Evolutionary conservation across 164 flowering plant genomes (phyloP).

Genomic region (Tinospora cordifolia): DNA sequence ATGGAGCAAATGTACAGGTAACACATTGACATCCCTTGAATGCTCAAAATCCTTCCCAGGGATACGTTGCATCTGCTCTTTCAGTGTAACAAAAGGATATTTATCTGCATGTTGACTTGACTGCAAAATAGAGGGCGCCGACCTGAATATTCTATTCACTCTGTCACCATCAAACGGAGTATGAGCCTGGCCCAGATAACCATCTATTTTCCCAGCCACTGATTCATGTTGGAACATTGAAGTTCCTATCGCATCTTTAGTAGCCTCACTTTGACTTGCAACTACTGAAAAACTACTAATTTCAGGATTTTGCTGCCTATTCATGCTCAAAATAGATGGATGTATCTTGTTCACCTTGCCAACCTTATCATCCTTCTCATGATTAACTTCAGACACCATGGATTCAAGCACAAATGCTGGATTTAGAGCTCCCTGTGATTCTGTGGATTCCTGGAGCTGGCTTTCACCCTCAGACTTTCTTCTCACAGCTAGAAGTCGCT

Average conservation of each 20-base stretch:
- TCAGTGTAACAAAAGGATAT: slow-evolving; percentile 20
- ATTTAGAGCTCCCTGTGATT: slow-evolving; percentile 26
- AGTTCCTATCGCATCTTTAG: slow-evolving; percentile 25
- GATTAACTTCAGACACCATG: slow-evolving; percentile 23
- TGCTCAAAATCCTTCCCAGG: slow-evolving; percentile 31
- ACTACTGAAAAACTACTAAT: slow-evolving; percentile 34
- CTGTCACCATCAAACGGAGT: slow-evolving; percentile 21
- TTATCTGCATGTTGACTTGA: slow-evolving; percentile 28
- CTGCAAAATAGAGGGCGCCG: slow-evolving; percentile 17
- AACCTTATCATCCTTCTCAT: slow-evolving; percentile 29
- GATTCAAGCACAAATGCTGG: slow-evolving; percentile 20
- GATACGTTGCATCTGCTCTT: slow-evolving; percentile 37
- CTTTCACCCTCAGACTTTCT: slow-evolving; percentile 37
- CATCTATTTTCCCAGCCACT: slow-evolving; percentile 29
- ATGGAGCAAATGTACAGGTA: slow-evolving; percentile 21
- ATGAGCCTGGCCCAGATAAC: slow-evolving; percentile 27
- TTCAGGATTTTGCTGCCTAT: slow-evolving; percentile 41
- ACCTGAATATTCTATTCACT: slow-evolving; percentile 11
- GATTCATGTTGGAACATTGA: slow-evolving; percentile 28
- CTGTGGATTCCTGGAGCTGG: slow-evolving; percentile 32
- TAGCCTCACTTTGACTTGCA: slow-evolving; percentile 31
- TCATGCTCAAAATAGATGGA: slow-evolving; percentile 25
- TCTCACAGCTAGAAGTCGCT: slow-evolving; percentile 22
- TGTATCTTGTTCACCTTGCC: slow-evolving; percentile 24
- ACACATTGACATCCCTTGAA: slow-evolving; percentile 25